Evolutionary conservation across 2,329 filamentous ascomycete species (phyloP).

Genomic region (Rhinocladiella similis): DNA sequence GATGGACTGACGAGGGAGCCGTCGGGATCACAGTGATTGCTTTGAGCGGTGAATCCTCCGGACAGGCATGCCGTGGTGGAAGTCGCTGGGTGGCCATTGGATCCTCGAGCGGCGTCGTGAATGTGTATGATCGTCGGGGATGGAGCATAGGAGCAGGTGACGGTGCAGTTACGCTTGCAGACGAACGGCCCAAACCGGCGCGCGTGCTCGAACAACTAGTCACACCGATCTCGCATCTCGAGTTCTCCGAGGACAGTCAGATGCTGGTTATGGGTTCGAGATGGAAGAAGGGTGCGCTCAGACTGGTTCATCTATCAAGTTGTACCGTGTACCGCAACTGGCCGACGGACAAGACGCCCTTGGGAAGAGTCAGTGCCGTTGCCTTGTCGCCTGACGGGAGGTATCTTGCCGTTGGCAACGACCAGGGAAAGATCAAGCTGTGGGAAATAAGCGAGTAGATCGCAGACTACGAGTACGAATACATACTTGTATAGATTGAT

Average conservation of each 20-base stretch:
- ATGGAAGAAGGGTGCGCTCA: conserved; percentile 84
- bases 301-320: conserved; percentile 83
- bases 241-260: conserved; percentile 87
- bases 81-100: conserved; percentile 90
- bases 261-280: conserved; percentile 81
- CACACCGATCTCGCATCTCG: conserved; percentile 75
- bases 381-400: conserved; percentile 41
- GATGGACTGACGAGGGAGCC: conserved; percentile 89
- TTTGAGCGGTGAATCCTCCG: conserved; percentile 58
- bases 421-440: conserved; percentile 80
- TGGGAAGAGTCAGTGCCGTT: conserved; percentile 77
- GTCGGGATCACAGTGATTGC: conserved; percentile 80
- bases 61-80: conserved; percentile 56
- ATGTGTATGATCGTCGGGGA: conserved; percentile 79
- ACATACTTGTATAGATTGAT: neutral
- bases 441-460: conserved; percentile 78
- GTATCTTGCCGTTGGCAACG: conserved; percentile 78
- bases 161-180: conserved; percentile 33
- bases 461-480: neutral
- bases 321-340: conserved; percentile 96
- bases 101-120: conserved; percentile 82
- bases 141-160: conserved; percentile 13
- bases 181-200: conserved; percentile 68
- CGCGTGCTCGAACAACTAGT: conserved; percentile 81
- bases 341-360: conserved; percentile 85